Percentiles rank a stretch among this genome's conserved stretches.
Evolutionary conservation across 202 grass and related monocot genomes (phyloP).

Genomic region (Eragrostis tef): DNA sequence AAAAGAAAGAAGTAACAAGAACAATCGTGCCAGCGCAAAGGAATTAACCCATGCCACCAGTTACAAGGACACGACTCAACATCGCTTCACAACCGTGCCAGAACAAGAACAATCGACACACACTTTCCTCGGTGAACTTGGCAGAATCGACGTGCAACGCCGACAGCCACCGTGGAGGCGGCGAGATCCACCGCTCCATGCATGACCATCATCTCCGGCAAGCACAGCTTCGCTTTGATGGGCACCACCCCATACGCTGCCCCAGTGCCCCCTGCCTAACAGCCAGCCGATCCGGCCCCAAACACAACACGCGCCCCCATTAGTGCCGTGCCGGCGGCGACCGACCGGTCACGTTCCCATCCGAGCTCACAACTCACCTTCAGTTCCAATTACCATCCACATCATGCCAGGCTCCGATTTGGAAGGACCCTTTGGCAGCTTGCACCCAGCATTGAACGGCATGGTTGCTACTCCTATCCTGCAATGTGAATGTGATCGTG

Average conservation of each 20-base stretch:
- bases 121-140: background rate
- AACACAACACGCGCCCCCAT: slow-evolving; percentile 12
- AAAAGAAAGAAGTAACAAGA: too few relatives aligned
- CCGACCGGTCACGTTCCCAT: background rate
- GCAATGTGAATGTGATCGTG: background rate
- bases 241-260: slow-evolving; percentile 6
- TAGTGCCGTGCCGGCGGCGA: background rate
- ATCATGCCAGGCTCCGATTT: background rate
- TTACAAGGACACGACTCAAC: background rate
- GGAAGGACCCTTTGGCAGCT: background rate
- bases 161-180: slow-evolving; percentile 4
- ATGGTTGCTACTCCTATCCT: background rate
- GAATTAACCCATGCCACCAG: background rate
- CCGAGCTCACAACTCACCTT: background rate
- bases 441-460: background rate
- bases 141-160: background rate
- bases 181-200: background rate
- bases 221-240: slow-evolving; percentile 13
- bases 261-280: background rate
- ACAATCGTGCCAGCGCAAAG: too few relatives aligned
- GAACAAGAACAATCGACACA: background rate
- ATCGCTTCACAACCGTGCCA: background rate
- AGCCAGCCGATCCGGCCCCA: background rate
- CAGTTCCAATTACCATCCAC: background rate
- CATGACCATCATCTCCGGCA: background rate